Evolutionary conservation across 2,329 filamentous ascomycete genomes (phyloP).

Genomic region (Amylocarpus encephaloides): DNA sequence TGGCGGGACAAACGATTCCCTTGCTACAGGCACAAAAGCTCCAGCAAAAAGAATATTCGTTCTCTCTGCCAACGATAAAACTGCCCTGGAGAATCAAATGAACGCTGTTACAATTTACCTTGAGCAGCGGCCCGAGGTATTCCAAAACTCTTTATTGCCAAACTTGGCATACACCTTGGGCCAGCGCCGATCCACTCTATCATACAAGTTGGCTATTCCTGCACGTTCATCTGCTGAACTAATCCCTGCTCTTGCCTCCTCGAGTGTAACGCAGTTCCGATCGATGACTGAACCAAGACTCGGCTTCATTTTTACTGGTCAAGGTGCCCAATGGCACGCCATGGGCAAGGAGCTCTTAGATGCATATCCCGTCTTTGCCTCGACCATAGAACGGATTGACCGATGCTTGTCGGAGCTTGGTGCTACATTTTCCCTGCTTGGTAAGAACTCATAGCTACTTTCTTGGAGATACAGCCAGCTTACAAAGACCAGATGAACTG

Average conservation of each 20-base stretch:
- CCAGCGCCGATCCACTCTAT: slow-evolving; percentile 22
- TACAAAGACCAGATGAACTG: slow-evolving; percentile 31
- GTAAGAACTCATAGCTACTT: background rate
- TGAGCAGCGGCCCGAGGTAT: slow-evolving; percentile 23
- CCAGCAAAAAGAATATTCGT: slow-evolving; percentile 19
- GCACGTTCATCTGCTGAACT: slow-evolving; percentile 18
- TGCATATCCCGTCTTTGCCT: slow-evolving; percentile 33
- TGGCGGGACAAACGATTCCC: slow-evolving; percentile 10
- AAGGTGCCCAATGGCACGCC: slow-evolving; percentile 19
- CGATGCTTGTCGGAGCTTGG: slow-evolving; percentile 34
- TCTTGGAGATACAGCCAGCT: background rate
- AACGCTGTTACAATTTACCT: slow-evolving; percentile 18
- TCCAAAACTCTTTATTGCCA: slow-evolving; percentile 19
- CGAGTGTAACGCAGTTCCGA: slow-evolving; percentile 20
- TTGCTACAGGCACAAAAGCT: slow-evolving; percentile 13
- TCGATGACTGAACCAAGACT: slow-evolving; percentile 16
- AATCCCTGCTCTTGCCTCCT: slow-evolving; percentile 37
- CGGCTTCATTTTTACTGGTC: slow-evolving; percentile 27
- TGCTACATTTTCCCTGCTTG: slow-evolving; percentile 21
- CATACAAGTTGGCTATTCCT: slow-evolving; percentile 22
- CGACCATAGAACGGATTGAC: slow-evolving; percentile 31
- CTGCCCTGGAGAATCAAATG: slow-evolving; percentile 15
- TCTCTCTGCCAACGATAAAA: slow-evolving; percentile 22
- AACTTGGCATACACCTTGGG: slow-evolving; percentile 27
- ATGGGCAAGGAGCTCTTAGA: slow-evolving; percentile 27